Conservation (phyloP, 31 red algal genomes). For the Asparagopsis taxiformis region DNA sequence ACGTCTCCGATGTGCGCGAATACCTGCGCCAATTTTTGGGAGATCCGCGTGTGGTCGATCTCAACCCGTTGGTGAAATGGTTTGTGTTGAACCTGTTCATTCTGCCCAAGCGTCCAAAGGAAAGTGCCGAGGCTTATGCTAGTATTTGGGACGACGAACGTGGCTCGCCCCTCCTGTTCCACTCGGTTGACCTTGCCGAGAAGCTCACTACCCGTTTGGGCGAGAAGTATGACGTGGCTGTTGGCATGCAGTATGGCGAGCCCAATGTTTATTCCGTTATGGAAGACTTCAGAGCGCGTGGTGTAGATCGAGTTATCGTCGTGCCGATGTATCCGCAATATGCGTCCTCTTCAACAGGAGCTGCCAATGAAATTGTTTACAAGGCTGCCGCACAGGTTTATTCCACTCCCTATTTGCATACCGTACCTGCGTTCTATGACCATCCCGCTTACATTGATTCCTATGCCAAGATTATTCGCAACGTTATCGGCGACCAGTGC, state of each 20-base stretch:
- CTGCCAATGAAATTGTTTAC: slow-evolving; percentile 92
- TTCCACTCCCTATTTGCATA: slow-evolving; percentile 93
- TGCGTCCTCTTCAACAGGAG: slow-evolving; percentile 91
- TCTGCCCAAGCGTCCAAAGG: slow-evolving; percentile 78
- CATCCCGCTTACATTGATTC: slow-evolving; percentile 87
- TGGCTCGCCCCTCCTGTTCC: slow-evolving; percentile 89
- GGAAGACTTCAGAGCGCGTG: slow-evolving; percentile 67
- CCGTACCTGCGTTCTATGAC: slow-evolving; percentile 93
- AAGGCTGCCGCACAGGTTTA: slow-evolving; percentile 82
- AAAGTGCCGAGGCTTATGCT: slow-evolving; percentile 93
- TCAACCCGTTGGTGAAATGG: slow-evolving; percentile 85
- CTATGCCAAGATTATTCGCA: slow-evolving; percentile 68
- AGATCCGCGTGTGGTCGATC: slow-evolving; percentile 92
- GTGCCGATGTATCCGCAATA: slow-evolving; percentile 98
- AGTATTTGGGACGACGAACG: slow-evolving; percentile 92
- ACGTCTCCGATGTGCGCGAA: slow-evolving; percentile 90
- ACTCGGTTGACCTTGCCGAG: slow-evolving; percentile 78
- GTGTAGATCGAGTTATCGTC: slow-evolving; percentile 89
- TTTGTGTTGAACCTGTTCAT: slow-evolving; percentile 92
- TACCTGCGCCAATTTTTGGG: slow-evolving; percentile 98
- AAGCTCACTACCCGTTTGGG: slow-evolving; percentile 73
- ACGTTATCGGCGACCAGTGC: slow-evolving; percentile 66
- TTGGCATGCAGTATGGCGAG: slow-evolving; percentile 98
- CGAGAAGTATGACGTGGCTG: slow-evolving; percentile 80
- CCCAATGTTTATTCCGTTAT: slow-evolving; percentile 87